Conservation (phyloP, 768 basidiomycete genomes). For the Phaeotremella fagi region DNA sequence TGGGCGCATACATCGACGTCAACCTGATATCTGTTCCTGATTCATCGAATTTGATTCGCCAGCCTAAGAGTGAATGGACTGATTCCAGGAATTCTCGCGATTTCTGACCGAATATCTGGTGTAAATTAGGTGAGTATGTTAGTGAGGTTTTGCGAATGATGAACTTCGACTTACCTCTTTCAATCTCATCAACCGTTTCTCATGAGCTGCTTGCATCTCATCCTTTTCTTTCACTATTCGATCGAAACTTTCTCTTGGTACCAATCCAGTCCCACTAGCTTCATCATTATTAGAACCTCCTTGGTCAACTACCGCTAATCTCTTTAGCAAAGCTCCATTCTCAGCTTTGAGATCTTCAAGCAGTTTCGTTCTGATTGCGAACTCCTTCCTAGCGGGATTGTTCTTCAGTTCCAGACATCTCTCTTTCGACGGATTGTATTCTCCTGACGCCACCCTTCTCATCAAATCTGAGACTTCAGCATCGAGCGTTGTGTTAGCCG, state of each 20-base stretch:
- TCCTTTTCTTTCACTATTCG: constrained; percentile 63
- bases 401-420: constrained; percentile 54
- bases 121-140: not conserved
- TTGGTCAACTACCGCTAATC: constrained; percentile 50
- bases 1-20: constrained; percentile 83
- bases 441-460: constrained; percentile 43
- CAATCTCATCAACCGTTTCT: constrained; percentile 71
- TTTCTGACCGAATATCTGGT: constrained; percentile 74
- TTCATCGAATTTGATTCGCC: constrained; percentile 85
- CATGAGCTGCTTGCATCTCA: constrained; percentile 66
- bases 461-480: constrained; percentile 42
- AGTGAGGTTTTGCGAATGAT: not conserved
- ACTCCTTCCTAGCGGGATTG: constrained; percentile 81
- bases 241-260: constrained; percentile 78
- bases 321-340: constrained; percentile 72
- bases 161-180: constrained; percentile 59
- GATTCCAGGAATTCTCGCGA: constrained; percentile 87
- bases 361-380: constrained; percentile 65
- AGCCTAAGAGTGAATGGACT: constrained; percentile 80
- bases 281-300: constrained; percentile 10
- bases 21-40: constrained; percentile 78
- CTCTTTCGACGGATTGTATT: constrained; percentile 42
- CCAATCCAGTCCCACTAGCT: constrained; percentile 50
- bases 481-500: constrained; percentile 38
- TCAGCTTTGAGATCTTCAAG: constrained; percentile 73